These are phyloP conservation scores for Tylopilus subfusipes DNA, from an alignment of 768 basidiomycete species.

Conservation along the genomic window DNA sequence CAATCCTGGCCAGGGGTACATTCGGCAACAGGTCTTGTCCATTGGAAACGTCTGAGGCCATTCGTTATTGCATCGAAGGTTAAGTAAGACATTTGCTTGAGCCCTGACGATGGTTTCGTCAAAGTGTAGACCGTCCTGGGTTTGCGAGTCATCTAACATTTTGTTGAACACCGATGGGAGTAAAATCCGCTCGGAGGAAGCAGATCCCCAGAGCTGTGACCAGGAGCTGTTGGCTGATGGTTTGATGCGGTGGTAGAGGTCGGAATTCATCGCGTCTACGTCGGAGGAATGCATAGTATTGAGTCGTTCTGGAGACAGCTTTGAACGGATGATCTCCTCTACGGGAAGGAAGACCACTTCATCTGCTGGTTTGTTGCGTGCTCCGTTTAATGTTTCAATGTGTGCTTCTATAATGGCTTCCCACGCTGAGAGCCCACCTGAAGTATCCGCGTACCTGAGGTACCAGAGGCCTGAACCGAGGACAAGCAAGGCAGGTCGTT, in stretches of 20 bases:
- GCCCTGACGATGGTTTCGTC: slow-evolving; percentile 54
- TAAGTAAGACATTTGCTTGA: slow-evolving; percentile 78
- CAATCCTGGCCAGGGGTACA: slow-evolving; percentile 63
- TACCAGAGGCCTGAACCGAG: slow-evolving; percentile 90
- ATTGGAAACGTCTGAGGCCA: slow-evolving; percentile 61
- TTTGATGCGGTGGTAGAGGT: slow-evolving; percentile 66
- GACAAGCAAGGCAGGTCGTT: slow-evolving; percentile 64
- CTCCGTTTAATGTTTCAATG: slow-evolving; percentile 46
- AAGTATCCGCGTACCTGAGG: slow-evolving; percentile 65
- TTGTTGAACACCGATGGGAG: slow-evolving; percentile 79
- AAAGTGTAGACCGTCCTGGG: slow-evolving; percentile 85
- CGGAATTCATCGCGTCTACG: slow-evolving; percentile 89
- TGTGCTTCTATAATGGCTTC: slow-evolving; percentile 66
- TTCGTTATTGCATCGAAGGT: slow-evolving; percentile 73
- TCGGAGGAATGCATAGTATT: slow-evolving; percentile 70
- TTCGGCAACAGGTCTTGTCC: slow-evolving; percentile 77
- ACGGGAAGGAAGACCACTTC: slow-evolving; percentile 76
- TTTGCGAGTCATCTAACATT: slow-evolving; percentile 70
- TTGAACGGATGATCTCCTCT: slow-evolving; percentile 62
- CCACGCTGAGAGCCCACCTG: slow-evolving; percentile 78
- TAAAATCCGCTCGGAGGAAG: slow-evolving; percentile 39
- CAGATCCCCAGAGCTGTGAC: slow-evolving; percentile 23
- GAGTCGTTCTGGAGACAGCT: slow-evolving; percentile 61
- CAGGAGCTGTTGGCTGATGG: slow-evolving; percentile 32
- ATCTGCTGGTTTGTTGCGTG: slow-evolving; percentile 53